A percentile compares a stretch with the other conserved stretches of the same genome.
These are phyloP conservation scores for Mortierella sp. DNA, from an alignment of 371 early-diverging fungal species.

Conservation along the genomic window DNA sequence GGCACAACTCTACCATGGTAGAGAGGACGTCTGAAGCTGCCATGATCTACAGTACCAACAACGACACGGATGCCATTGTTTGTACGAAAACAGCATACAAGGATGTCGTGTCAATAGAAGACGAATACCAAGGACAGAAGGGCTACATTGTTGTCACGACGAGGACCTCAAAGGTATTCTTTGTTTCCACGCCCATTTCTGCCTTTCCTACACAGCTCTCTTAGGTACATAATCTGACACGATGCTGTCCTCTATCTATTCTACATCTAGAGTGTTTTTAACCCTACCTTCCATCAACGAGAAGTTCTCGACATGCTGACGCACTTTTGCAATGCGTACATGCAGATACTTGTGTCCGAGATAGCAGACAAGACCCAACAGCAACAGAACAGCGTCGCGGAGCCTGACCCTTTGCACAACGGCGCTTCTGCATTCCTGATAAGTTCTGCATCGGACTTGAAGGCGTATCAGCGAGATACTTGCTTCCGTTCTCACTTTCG, in stretches of 20 bases:
- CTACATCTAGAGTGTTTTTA: conserved; percentile 22
- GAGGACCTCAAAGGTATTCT: conserved; percentile 29
- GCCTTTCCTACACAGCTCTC: no score
- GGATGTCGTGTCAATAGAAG: conserved; percentile 28
- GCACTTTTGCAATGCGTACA: conserved; percentile 45
- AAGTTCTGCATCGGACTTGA: conserved; percentile 22
- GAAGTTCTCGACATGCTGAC: conserved; percentile 41
- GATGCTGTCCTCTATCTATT: neutral
- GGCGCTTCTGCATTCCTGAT: conserved; percentile 15
- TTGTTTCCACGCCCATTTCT: no score
- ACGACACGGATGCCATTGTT: conserved; percentile 9
- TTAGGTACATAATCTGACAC: neutral
- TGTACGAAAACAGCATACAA: conserved; percentile 32
- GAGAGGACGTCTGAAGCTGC: conserved; percentile 22
- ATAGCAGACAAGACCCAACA: conserved; percentile 5
- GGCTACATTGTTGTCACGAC: conserved; percentile 31
- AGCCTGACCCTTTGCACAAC: no score
- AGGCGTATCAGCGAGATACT: conserved; percentile 9
- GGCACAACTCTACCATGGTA: conserved; percentile 51
- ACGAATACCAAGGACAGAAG: conserved; percentile 29
- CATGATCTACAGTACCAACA: conserved; percentile 5
- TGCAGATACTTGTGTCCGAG: conserved; percentile 26
- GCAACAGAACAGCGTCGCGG: neutral
- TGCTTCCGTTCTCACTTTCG: conserved; percentile 29
- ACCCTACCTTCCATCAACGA: conserved; percentile 38